These are phyloP conservation scores for Cercospora beticola DNA, from an alignment of 2,329 filamentous ascomycete species.

Conservation along the genomic window DNA sequence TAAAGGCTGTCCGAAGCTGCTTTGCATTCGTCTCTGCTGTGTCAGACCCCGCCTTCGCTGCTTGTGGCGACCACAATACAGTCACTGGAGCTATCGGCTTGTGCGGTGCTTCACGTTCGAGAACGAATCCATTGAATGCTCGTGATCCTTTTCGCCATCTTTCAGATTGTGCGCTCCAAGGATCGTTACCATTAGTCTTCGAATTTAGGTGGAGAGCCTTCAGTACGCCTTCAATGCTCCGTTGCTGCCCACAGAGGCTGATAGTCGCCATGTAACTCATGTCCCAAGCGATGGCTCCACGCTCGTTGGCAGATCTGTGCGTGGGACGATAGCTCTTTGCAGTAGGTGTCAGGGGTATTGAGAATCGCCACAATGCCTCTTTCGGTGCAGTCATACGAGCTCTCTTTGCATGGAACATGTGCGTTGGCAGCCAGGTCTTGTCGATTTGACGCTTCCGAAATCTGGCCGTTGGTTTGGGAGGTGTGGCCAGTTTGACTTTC, in stretches of 20 bases:
- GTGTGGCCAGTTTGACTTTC: constrained; percentile 67
- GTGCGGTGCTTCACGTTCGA: constrained; percentile 56
- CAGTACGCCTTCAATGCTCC: constrained; percentile 66
- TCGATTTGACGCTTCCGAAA: constrained; percentile 82
- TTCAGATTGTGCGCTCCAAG: constrained; percentile 63
- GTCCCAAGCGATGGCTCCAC: constrained; percentile 85
- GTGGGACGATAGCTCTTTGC: constrained; percentile 87
- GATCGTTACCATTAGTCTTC: constrained; percentile 26
- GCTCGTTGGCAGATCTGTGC: constrained; percentile 72
- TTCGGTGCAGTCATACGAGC: constrained; percentile 81
- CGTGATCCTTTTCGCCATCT: constrained; percentile 70
- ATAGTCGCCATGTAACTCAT: constrained; percentile 92
- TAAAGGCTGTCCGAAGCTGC: constrained; percentile 57
- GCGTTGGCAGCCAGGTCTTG: constrained; percentile 94
- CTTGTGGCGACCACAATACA: constrained; percentile 67
- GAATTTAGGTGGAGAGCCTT: constrained; percentile 60
- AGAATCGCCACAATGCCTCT: constrained; percentile 84
- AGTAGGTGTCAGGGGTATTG: constrained; percentile 78
- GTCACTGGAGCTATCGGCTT: constrained; percentile 67
- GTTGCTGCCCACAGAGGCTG: constrained; percentile 65
- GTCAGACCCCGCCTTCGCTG: constrained; percentile 34
- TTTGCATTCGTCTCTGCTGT: constrained; percentile 36
- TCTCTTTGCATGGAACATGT: constrained; percentile 89
- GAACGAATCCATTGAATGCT: constrained; percentile 57
- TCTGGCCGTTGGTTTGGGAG: constrained; percentile 61